phyloP scores from a whole-genome alignment of 2,329 filamentous ascomycete species.

The Claviceps digitariae region DNA sequence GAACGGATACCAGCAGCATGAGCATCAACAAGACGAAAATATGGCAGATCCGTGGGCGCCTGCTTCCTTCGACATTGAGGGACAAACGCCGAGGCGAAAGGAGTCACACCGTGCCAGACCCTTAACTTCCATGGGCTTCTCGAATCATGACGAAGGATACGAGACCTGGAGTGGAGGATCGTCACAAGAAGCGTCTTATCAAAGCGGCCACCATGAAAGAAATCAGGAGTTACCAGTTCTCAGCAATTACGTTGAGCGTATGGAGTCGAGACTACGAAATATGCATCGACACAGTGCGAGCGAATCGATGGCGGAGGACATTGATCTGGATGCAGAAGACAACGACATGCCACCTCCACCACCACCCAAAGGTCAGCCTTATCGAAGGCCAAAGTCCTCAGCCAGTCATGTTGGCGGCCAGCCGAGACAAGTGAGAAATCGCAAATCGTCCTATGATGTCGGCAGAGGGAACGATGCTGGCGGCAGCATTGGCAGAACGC shows the following conservation, averaged over 20 bases:
- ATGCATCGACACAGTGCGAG: slow-evolving; percentile 50
- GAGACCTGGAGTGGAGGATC: slow-evolving; percentile 44
- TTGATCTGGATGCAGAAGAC: slow-evolving; percentile 16
- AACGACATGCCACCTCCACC: slow-evolving; percentile 47
- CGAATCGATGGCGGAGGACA: slow-evolving; percentile 5
- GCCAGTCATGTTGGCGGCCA: slow-evolving; percentile 29
- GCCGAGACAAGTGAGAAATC: slow-evolving; percentile 40
- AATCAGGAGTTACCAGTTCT: slow-evolving; percentile 54
- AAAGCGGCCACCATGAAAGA: slow-evolving; percentile 27
- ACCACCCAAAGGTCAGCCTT: slow-evolving; percentile 40
- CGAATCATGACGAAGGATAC: slow-evolving; percentile 45
- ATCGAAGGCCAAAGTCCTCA: slow-evolving; percentile 45
- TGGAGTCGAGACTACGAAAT: slow-evolving; percentile 69
- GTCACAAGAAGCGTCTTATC: slow-evolving; percentile 32
- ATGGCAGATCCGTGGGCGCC: slow-evolving; percentile 74
- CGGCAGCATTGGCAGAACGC: slow-evolving; percentile 55
- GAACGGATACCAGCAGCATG: slow-evolving; percentile 24
- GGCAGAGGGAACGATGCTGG: slow-evolving; percentile 25
- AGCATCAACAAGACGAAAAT: slow-evolving; percentile 33
- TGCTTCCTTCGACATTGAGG: slow-evolving; percentile 59
- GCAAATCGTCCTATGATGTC: slow-evolving; percentile 70
- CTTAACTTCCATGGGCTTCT: slow-evolving; percentile 62
- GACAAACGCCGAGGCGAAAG: slow-evolving; percentile 15
- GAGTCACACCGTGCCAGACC: slow-evolving; percentile 28
- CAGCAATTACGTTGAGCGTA: slow-evolving; percentile 77